Evolutionary conservation across 1,139 yeast genomes (phyloP).

Genomic region (Trichomonascaceae sp.): DNA sequence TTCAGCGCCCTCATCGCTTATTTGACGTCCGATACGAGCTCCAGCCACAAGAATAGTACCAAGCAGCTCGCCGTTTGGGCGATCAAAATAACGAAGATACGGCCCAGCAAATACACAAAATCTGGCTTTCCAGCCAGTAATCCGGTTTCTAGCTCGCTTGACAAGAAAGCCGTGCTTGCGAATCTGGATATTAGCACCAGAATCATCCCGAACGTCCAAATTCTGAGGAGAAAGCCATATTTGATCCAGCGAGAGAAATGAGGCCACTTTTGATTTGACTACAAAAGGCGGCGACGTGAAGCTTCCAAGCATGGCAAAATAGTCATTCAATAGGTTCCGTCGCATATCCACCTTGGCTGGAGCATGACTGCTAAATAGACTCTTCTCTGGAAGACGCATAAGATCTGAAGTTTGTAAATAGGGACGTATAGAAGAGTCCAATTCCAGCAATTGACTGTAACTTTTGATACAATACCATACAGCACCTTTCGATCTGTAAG

Average conservation of each 20-base stretch:
- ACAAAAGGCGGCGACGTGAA: slow-evolving; percentile 54
- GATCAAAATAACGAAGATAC: slow-evolving; percentile 53
- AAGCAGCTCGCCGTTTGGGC: slow-evolving; percentile 50
- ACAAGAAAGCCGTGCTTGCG: slow-evolving; percentile 63
- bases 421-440: slow-evolving; percentile 54
- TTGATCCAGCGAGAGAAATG: slow-evolving; percentile 63
- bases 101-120: slow-evolving; percentile 72
- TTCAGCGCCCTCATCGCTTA: slow-evolving; percentile 31
- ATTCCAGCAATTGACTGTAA: slow-evolving; percentile 45
- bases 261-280: slow-evolving; percentile 51
- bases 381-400: slow-evolving; percentile 60
- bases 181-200: background rate
- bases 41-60: slow-evolving; percentile 56
- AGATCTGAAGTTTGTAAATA: slow-evolving; percentile 43
- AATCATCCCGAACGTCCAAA: slow-evolving; percentile 22
- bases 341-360: slow-evolving; percentile 66
- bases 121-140: slow-evolving; percentile 65
- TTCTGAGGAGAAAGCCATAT: slow-evolving; percentile 42
- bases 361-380: slow-evolving; percentile 48
- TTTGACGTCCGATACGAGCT: slow-evolving; percentile 59
- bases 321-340: slow-evolving; percentile 49
- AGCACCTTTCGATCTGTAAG: slow-evolving; percentile 53
- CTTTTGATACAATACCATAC: slow-evolving; percentile 69
- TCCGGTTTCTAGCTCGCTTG: slow-evolving; percentile 50
- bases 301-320: slow-evolving; percentile 51